Conservation (phyloP, 345 rosid genomes). For the Citrus sp. region DNA sequence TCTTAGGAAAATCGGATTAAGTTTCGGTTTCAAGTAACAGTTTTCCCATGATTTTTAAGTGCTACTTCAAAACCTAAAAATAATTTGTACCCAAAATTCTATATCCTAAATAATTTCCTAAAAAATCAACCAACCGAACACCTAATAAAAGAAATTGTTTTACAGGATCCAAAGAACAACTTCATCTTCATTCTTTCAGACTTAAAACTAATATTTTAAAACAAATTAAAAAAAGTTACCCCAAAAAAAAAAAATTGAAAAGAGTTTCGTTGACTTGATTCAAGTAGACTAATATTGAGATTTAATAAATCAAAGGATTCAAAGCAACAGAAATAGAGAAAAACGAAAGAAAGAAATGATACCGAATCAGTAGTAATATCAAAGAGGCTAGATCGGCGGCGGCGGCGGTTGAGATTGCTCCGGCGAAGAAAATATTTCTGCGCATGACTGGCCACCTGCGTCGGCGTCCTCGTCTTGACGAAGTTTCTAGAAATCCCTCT, state of each 20-base stretch:
- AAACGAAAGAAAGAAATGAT: neutral
- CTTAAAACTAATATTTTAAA: neutral
- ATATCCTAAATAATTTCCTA: neutral
- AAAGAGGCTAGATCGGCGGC: constrained; percentile 88
- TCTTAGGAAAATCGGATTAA: neutral
- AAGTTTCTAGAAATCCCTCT: constrained; percentile 86
- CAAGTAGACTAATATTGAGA: neutral
- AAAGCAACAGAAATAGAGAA: neutral
- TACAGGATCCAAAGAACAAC: neutral
- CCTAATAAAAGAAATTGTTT: neutral
- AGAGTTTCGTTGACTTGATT: neutral
- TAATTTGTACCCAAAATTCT: neutral
- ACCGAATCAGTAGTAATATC: constrained; percentile 89
- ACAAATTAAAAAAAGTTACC: neutral
- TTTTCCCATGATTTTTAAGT: neutral
- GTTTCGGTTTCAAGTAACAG: neutral
- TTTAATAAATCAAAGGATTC: neutral
- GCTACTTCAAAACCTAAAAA: neutral
- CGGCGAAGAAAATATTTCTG: constrained; percentile 90
- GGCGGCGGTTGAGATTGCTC: constrained; percentile 78
- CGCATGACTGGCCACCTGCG: constrained; percentile 98
- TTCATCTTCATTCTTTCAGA: neutral
- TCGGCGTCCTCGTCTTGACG: constrained; percentile 84
- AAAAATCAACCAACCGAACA: neutral
- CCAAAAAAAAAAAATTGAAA: neutral